Evolutionary conservation across 2,329 filamentous ascomycete species (phyloP).

Genomic region (Ophiocordyceps unilateralis): DNA sequence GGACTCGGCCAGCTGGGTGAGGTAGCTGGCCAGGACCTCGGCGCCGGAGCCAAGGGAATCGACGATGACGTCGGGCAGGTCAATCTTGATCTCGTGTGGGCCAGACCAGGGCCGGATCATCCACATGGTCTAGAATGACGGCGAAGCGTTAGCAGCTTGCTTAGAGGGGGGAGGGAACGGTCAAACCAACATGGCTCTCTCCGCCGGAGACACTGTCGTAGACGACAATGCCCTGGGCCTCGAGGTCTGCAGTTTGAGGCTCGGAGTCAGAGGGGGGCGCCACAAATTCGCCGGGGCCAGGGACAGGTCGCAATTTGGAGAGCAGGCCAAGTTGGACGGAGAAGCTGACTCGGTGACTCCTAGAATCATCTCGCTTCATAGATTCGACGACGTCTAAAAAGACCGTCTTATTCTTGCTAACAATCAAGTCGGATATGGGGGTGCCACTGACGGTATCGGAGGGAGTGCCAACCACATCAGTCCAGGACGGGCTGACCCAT

Average conservation of each 20-base stretch:
- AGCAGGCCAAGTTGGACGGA: slow-evolving; percentile 50
- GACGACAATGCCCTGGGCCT: slow-evolving; percentile 96
- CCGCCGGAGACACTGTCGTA: slow-evolving; percentile 77
- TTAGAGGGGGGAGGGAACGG: neutral
- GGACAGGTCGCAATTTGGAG: slow-evolving; percentile 41
- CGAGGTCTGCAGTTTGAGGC: slow-evolving; percentile 49
- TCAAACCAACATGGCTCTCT: slow-evolving; percentile 66
- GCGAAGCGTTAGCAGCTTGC: slow-evolving; percentile 2
- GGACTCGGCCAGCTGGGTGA: slow-evolving; percentile 74
- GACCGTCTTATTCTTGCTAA: slow-evolving; percentile 58
- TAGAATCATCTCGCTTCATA: slow-evolving; percentile 84
- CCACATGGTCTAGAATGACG: slow-evolving; percentile 71
- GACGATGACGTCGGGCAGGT: slow-evolving; percentile 74
- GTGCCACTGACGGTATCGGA: slow-evolving; percentile 57
- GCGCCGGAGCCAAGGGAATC: slow-evolving; percentile 89
- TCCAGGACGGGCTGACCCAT: slow-evolving; percentile 96
- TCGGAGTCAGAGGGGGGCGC: slow-evolving; percentile 15
- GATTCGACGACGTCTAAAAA: slow-evolving; percentile 74
- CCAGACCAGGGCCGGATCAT: slow-evolving; percentile 88
- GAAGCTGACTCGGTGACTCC: slow-evolving; percentile 80
- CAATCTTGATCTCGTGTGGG: slow-evolving; percentile 87
- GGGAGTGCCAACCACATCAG: slow-evolving; percentile 72
- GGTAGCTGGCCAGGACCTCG: slow-evolving; percentile 83
- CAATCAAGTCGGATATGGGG: slow-evolving; percentile 63
- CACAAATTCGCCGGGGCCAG: slow-evolving; percentile 15